Evolutionary conservation across 148 eudicot species (phyloP), one percentile per base, ranked within the genome.

Genomic region (Nepenthes mirabilis): DNA sequence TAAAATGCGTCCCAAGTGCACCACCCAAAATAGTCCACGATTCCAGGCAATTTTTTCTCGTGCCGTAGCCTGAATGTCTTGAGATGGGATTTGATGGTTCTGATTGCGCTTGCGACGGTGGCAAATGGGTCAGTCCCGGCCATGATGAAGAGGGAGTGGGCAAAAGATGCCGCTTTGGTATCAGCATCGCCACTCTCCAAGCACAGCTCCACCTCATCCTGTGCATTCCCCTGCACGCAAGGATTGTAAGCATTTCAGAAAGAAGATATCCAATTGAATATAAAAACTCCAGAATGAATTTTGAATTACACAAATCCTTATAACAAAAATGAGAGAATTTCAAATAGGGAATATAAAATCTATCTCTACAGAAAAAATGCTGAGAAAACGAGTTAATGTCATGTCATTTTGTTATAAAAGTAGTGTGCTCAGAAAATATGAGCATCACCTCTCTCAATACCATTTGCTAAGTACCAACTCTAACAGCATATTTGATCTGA

Each of bases 1-100:
- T 89, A 89, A 67, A 89, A 89, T n/a, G 96, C 96, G 65, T 89
- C 96, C 96, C 96, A 89, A 1, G 96, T 89, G 68, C 96, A 89
- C 96, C 96, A 89, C 56, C 96, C 96, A 37, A 89, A 89, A 58
- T 72, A 85, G 66, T 85, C 93, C 33, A 85, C 68, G 45, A 85
- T 81, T 8, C 83, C 83, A 0, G 96, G 90, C 10, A 85, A 37
- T 64, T 78, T 74, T 74, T 89, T 89, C 71, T 89, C 96, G 36
- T 83, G 77, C 0, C 87, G 74, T 43, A 74, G 85, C 69, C 80
- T 65, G 60, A 88, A 88, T 32, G 87, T 81, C 58, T 79, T 74
- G 36, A 88, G 83, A 55, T 88, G 96, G 7, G 40, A 72, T 58
- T 85, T 85, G 34, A 88, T 87, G 0, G 83, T 82, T 33, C 59